Base-by-base conservation (phyloP, 169 alveolate genomes). In the Plasmodium gaboni region DNA sequence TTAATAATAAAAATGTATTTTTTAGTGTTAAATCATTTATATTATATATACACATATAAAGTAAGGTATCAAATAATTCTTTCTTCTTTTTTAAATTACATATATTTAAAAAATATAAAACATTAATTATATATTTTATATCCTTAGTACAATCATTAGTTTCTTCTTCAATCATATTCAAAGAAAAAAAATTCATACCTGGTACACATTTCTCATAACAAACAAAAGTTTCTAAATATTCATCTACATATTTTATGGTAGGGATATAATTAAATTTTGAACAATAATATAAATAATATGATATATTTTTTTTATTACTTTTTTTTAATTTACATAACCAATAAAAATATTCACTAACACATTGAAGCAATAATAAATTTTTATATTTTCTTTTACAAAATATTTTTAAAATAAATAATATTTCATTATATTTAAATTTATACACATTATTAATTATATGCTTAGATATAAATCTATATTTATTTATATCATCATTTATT, bases 151-250 rank as follows among this genome's bases (percentile, higher is more conserved):
- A 38, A 53, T 7, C 17, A 44, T 83, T 70, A 17, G 73, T 28
- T 46, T 83, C 91, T 61, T 83, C 91, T 83, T 83, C 74, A 61
- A 70, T 17, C 69, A 83, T 38, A 15, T 83, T 83, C 28, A 83
- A 24, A 6, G 24, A 63, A 57, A 69, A 61, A 28, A 51, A 67
- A 50, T 2, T 48, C 2, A 2, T 24, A 0, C 67, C 48, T 64
- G 7, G 12, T 15, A 3, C 26, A 32, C 48, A 53, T 13, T 65
- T 32, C 4, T 76, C 53, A 42, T 32, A 28, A 17, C 8, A 48
- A 19, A 46, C 28, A 78, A 78, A 78, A 24, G 53, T 5, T 1
- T 26, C 59, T 68, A 46, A 1, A 38, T 83, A 83, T 42, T 50
- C 65, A n/a, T 83, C 72, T 57, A 83, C n/a, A 57, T 42, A 83